These are phyloP conservation scores for Aspergillus sp. DNA, from an alignment of 2,329 filamentous ascomycete genomes.

Conservation along the genomic window DNA sequence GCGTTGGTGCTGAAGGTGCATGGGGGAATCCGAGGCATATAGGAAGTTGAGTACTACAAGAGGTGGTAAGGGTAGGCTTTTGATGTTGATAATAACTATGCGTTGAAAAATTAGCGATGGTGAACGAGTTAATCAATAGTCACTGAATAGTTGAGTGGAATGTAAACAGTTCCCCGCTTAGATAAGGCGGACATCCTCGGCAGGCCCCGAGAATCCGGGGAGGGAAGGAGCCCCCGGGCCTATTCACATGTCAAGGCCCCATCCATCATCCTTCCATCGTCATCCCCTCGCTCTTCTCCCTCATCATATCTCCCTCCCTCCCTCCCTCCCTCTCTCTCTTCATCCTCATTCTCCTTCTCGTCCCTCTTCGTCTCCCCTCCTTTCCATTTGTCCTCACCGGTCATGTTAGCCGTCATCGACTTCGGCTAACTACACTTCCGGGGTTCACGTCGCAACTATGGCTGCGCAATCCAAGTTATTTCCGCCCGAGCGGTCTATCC, in stretches of 20 bases:
- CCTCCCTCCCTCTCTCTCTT: not conserved
- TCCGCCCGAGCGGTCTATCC: constrained; percentile 65
- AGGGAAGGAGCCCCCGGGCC: not conserved
- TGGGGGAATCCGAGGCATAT: not conserved
- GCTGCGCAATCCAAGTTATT: constrained; percentile 73
- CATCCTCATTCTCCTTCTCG: not conserved
- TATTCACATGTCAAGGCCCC: constrained; percentile 23
- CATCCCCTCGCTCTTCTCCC: not conserved
- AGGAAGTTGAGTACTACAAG: no score
- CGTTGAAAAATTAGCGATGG: not conserved
- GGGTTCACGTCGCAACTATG: constrained; percentile 52
- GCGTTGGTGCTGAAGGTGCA: not conserved
- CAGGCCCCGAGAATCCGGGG: constrained; percentile 16
- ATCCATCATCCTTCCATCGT: not conserved
- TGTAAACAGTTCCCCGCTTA: constrained; percentile 5
- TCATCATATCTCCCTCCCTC: no score
- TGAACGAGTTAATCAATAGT: not conserved
- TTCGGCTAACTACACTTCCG: constrained; percentile 20
- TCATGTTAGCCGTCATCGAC: constrained; percentile 25
- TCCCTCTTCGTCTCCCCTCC: not conserved
- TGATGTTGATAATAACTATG: no score
- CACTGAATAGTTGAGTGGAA: no score
- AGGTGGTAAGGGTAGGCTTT: not conserved
- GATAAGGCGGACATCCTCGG: constrained; percentile 16
- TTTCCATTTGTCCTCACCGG: constrained; percentile 5